Evolutionary conservation across 1,284 basidiomycete genomes (phyloP).

Genomic region (Butyriboletus appendiculatus): DNA sequence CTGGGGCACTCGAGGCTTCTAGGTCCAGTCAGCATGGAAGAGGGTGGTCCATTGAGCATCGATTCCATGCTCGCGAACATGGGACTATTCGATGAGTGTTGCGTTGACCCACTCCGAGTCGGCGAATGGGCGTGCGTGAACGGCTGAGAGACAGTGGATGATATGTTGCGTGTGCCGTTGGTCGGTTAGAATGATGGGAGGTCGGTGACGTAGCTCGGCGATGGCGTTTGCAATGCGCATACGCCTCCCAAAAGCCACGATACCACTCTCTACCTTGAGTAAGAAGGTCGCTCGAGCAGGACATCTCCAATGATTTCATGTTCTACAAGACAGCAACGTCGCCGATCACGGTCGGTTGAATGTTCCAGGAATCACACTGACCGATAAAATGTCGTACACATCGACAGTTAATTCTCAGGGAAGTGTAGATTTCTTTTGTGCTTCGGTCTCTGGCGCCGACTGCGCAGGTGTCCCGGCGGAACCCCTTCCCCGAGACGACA

Average conservation of each 20-base stretch:
- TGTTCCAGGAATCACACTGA: conserved; percentile 37
- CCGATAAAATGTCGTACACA: conserved; percentile 83
- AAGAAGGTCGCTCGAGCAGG: too few species aligned
- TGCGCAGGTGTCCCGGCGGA: conserved; percentile 11
- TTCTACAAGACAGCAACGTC: too few species aligned
- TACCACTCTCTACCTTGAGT: too few species aligned
- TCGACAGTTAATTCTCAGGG: conserved; percentile 84
- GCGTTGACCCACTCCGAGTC: conserved; percentile 42
- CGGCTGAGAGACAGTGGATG: conserved; percentile 43
- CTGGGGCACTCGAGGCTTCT: conserved; percentile 43
- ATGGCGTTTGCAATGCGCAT: too few species aligned
- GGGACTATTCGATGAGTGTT: conserved; percentile 39
- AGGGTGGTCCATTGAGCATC: conserved; percentile 21
- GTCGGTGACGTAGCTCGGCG: conserved; percentile 9
- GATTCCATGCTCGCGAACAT: conserved; percentile 29
- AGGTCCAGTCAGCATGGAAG: conserved; percentile 27
- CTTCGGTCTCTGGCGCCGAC: conserved; percentile 15
- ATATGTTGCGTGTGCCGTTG: conserved; percentile 42
- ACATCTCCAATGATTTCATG: too few species aligned
- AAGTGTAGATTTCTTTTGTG: conserved; percentile 30
- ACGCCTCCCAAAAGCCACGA: too few species aligned
- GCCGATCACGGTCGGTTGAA: background rate
- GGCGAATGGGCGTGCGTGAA: conserved; percentile 33
- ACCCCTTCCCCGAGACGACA: conserved; percentile 25
- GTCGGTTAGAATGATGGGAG: conserved; percentile 52